Evolutionary conservation across 2,329 filamentous ascomycete genomes (phyloP).

Genomic region (Nannizziopsis barbatae): DNA sequence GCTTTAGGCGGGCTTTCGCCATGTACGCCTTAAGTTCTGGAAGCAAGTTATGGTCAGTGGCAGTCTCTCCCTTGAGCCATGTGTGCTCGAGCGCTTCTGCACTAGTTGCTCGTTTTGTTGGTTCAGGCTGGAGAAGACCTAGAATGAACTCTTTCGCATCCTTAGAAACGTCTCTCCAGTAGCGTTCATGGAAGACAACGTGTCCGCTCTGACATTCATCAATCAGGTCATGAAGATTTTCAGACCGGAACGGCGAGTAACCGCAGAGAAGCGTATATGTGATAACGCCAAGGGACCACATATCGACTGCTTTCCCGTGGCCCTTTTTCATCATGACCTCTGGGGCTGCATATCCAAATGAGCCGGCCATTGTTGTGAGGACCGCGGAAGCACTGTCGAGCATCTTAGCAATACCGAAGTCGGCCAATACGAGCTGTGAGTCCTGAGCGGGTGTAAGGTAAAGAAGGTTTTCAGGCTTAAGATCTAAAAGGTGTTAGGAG

Average conservation of each 20-base stretch:
- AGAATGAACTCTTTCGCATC: conserved; percentile 94
- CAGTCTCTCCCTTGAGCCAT: conserved; percentile 85
- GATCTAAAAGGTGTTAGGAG: conserved; percentile 46
- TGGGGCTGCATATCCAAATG: conserved; percentile 92
- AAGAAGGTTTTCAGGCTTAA: conserved; percentile 95
- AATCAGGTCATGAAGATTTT: conserved; percentile 84
- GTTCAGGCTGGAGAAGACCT: conserved; percentile 64
- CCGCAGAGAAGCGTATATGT: conserved; percentile 96
- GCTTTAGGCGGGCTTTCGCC: conserved; percentile 77
- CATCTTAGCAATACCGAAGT: conserved; percentile 98
- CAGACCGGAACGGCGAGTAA: conserved; percentile 94
- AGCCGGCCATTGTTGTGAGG: conserved; percentile 95
- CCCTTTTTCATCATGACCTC: conserved; percentile 98
- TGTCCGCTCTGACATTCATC: conserved; percentile 78
- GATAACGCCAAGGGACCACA: conserved; percentile 99
- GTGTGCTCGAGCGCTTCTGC: conserved; percentile 68
- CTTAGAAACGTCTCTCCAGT: conserved; percentile 94
- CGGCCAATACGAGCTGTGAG: conserved; percentile 83
- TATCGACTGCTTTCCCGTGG: conserved; percentile 95
- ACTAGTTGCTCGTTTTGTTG: conserved; percentile 65
- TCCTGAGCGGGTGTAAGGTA: conserved; percentile 69
- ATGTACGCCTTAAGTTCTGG: conserved; percentile 94
- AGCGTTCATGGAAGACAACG: conserved; percentile 91
- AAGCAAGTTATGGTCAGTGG: conserved; percentile 90
- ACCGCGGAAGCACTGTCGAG: conserved; percentile 82